Evolutionary conservation across 2,329 filamentous ascomycete genomes (phyloP).

Genomic region (Colletotrichum sp.): DNA sequence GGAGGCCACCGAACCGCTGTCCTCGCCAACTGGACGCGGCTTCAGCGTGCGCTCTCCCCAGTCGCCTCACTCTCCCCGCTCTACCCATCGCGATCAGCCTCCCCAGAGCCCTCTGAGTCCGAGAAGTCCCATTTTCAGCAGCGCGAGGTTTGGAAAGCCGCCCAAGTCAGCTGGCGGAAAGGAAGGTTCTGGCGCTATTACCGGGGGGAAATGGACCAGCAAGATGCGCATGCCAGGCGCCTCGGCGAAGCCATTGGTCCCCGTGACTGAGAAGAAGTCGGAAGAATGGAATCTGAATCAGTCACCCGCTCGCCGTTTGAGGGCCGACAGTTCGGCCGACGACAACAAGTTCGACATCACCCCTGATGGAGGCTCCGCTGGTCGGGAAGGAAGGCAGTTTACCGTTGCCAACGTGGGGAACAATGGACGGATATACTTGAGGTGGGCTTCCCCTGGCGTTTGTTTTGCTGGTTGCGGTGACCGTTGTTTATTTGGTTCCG

Average conservation of each 20-base stretch:
- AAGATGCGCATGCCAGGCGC: conserved; percentile 30
- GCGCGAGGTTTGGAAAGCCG: conserved; percentile 20
- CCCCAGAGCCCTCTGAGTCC: conserved; percentile 11
- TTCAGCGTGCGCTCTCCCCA: conserved; percentile 12
- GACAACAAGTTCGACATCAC: conserved; percentile 59
- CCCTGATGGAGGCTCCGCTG: conserved; percentile 65
- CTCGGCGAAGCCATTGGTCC: conserved; percentile 44
- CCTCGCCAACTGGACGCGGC: conserved; percentile 6
- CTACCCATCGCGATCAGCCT: conserved; percentile 7
- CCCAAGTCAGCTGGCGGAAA: conserved; percentile 26
- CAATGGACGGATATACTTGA: conserved; percentile 82
- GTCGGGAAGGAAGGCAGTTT: conserved; percentile 74
- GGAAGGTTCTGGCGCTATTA: conserved; percentile 14
- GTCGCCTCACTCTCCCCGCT: not conserved
- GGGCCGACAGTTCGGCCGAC: conserved; percentile 55
- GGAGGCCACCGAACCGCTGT: conserved; percentile 27
- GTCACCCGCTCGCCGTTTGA: conserved; percentile 38
- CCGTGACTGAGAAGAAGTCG: conserved; percentile 50
- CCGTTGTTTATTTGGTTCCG: not conserved
- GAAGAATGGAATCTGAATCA: conserved; percentile 42
- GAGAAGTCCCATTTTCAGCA: conserved; percentile 5
- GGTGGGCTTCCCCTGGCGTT: conserved; percentile 54
- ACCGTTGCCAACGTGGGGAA: conserved; percentile 83
- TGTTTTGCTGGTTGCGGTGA: not conserved
- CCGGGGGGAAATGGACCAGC: conserved; percentile 24